These are phyloP conservation scores for Eucalyptus decipiens DNA, from an alignment of 345 rosid species.

Conservation along the genomic window DNA sequence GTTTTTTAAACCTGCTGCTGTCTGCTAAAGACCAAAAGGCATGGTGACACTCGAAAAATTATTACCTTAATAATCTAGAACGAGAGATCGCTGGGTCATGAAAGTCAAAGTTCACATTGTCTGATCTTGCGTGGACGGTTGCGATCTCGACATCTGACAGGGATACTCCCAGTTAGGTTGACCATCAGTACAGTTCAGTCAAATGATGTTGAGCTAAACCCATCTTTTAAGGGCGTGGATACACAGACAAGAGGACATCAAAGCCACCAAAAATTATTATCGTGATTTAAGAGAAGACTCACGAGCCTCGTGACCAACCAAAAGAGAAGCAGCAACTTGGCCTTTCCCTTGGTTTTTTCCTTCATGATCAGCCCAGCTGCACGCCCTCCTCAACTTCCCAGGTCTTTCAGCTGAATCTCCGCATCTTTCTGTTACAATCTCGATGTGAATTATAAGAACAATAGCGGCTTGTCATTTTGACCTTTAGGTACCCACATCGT, in stretches of 20 bases:
- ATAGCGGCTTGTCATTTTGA: background rate
- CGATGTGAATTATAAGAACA: background rate
- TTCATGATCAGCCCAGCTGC: background rate
- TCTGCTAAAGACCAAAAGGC: constrained; percentile 13
- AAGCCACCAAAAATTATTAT: constrained; percentile 21
- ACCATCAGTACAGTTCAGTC: constrained; percentile 9
- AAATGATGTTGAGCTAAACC: constrained; percentile 6
- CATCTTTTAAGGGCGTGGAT: constrained; percentile 45
- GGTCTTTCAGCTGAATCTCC: background rate
- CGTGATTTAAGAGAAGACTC: constrained; percentile 24
- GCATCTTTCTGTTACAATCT: background rate
- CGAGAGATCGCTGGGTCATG: constrained; percentile 5
- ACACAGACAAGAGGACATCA: constrained; percentile 42
- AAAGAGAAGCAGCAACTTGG: constrained; percentile 14
- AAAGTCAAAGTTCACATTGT: constrained; percentile 53
- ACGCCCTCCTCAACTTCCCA: background rate
- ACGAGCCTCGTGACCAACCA: constrained; percentile 13
- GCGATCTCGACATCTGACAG: constrained; percentile 35
- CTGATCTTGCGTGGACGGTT: constrained; percentile 37
- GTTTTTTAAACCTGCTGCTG: background rate
- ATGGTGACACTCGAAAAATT: background rate
- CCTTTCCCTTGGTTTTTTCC: constrained; percentile 6
- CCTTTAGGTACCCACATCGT: background rate
- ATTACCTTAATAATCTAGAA: background rate
- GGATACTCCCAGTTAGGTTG: constrained; percentile 25